These are phyloP conservation scores for Coniochaeta sp. DNA, from an alignment of 2,329 filamentous ascomycete genomes.

Conservation along the genomic window DNA sequence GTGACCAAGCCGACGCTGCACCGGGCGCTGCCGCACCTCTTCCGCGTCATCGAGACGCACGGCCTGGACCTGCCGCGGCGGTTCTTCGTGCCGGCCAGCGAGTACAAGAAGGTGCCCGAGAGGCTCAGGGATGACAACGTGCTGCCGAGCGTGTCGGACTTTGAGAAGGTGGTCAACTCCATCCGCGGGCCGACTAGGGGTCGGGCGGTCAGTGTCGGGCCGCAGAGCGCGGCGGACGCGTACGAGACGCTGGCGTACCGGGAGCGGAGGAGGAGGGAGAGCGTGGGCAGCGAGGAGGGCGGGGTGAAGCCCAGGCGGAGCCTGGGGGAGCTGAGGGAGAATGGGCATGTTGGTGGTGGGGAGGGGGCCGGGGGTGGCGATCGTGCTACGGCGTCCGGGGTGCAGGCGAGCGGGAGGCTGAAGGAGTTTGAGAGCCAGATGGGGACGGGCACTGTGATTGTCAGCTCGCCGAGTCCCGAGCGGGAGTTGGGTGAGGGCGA, in stretches of 20 bases:
- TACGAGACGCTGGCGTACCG: constrained; percentile 93
- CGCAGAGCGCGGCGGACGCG: constrained; percentile 91
- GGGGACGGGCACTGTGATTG: constrained; percentile 52
- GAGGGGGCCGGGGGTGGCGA: constrained; percentile 14
- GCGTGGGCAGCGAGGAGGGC: constrained; percentile 40
- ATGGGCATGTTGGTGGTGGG: constrained; percentile 11
- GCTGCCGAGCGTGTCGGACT: constrained; percentile 80
- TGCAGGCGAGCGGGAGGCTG: constrained; percentile 38
- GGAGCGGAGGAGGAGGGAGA: constrained; percentile 53
- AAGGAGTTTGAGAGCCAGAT: constrained; percentile 66
- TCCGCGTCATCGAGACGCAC: constrained; percentile 73
- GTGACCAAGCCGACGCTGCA: constrained; percentile 80
- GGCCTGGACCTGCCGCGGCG: constrained; percentile 76
- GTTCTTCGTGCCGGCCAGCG: constrained; percentile 83
- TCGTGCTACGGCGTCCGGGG: constrained; percentile 29
- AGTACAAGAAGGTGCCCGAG: constrained; percentile 82
- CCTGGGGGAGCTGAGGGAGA: constrained; percentile 29
- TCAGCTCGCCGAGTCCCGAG: constrained; percentile 15
- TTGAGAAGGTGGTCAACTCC: constrained; percentile 73
- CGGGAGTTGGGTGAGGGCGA: constrained; percentile 18
- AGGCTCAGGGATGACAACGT: constrained; percentile 72
- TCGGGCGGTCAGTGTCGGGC: constrained; percentile 81
- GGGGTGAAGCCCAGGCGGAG: constrained; percentile 31
- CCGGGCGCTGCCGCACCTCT: constrained; percentile 72
- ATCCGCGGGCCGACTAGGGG: constrained; percentile 72